Percentiles rank a stretch among this genome's conserved stretches.
Conservation (phyloP, 1,284 basidiomycete species). For the Meira miltonrushii region DNA sequence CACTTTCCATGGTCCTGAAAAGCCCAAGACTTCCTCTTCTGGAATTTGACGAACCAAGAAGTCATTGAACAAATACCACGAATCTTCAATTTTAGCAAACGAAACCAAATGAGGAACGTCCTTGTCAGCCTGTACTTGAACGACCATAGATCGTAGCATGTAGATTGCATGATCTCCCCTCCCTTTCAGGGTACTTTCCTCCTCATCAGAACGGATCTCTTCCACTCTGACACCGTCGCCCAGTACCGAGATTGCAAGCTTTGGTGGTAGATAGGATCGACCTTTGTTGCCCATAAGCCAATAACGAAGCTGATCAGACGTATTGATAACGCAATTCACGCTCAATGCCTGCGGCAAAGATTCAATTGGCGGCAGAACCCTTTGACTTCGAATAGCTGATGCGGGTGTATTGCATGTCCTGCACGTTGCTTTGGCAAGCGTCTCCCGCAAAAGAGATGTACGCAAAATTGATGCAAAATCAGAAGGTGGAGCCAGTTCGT, state of each 20-base stretch:
- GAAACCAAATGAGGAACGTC: constrained; percentile 81
- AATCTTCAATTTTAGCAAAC: constrained; percentile 65
- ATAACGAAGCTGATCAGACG: constrained; percentile 67
- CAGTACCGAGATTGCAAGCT: constrained; percentile 32
- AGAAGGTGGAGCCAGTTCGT: constrained; percentile 57
- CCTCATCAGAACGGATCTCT: constrained; percentile 17
- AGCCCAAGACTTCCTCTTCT: constrained; percentile 79
- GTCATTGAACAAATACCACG: constrained; percentile 94
- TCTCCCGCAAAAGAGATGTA: constrained; percentile 73
- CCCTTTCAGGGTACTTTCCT: neutral
- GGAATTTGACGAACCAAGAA: constrained; percentile 80
- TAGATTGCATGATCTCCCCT: constrained; percentile 54
- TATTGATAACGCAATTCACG: constrained; percentile 76
- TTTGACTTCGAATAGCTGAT: constrained; percentile 66
- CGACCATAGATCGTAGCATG: constrained; percentile 63
- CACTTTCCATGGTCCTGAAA: constrained; percentile 87
- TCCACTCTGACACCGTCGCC: constrained; percentile 49
- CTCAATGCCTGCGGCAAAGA: constrained; percentile 76
- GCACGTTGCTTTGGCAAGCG: constrained; percentile 78
- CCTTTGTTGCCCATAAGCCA: constrained; percentile 60
- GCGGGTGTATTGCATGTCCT: constrained; percentile 69
- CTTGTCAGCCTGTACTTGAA: constrained; percentile 73
- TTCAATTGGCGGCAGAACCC: constrained; percentile 60
- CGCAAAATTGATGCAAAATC: constrained; percentile 71
- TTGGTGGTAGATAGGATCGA: constrained; percentile 30